A percentile compares a stretch with the other conserved stretches of the same genome.
Evolutionary conservation across 2,329 filamentous ascomycete genomes (phyloP).

Genomic region (Talaromyces funiculosus): DNA sequence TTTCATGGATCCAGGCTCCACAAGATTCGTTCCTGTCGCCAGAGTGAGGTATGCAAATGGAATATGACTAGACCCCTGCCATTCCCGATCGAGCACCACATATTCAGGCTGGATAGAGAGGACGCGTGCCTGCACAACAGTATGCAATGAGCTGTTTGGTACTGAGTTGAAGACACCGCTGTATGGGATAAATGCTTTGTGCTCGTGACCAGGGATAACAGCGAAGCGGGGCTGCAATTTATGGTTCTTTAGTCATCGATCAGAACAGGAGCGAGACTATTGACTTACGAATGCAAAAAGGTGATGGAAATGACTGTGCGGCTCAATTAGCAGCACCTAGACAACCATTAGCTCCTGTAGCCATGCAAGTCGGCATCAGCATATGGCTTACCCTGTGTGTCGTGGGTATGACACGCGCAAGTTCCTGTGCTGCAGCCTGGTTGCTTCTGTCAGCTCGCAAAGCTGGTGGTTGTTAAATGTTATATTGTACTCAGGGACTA

Average conservation of each 20-base stretch:
- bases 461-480: too few relatives aligned
- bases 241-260: background rate
- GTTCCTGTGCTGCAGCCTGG: constrained; percentile 30
- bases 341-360: background rate
- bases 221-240: constrained; percentile 27
- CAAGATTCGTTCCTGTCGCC: constrained; percentile 31
- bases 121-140: constrained; percentile 29
- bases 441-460: constrained; percentile 9
- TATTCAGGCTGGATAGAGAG: constrained; percentile 24
- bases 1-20: constrained; percentile 29
- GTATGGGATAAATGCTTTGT: constrained; percentile 35
- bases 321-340: constrained; percentile 29
- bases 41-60: constrained; percentile 31
- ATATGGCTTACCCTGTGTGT: constrained; percentile 28
- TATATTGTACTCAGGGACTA: background rate
- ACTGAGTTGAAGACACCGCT: constrained; percentile 25
- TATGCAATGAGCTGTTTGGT: constrained; percentile 21
- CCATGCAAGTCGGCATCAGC: background rate
- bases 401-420: constrained; percentile 28
- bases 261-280: background rate
- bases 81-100: constrained; percentile 30
- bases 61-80: constrained; percentile 27
- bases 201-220: constrained; percentile 30
- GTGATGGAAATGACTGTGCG: constrained; percentile 34
- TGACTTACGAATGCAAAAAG: constrained; percentile 30